Conservation (phyloP, 371 early-diverging fungal genomes). For the Batkoa obscura region DNA sequence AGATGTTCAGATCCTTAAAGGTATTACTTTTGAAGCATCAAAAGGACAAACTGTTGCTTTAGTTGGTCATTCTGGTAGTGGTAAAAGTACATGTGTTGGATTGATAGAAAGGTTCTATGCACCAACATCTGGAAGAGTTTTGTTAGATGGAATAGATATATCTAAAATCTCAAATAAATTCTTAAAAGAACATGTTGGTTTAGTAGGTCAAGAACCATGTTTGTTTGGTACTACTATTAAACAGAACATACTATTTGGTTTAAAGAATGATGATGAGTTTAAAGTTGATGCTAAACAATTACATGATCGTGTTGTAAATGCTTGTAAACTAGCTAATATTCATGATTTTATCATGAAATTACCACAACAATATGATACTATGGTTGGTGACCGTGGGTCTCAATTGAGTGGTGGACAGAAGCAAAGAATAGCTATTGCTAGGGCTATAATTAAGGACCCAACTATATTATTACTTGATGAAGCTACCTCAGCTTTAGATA, state of each 20-base stretch:
- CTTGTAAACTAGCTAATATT: conserved; percentile 42
- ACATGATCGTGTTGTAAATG: conserved; percentile 30
- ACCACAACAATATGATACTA: conserved; percentile 52
- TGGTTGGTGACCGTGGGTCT: conserved; percentile 36
- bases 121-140: conserved; percentile 31
- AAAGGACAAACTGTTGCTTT: conserved; percentile 38
- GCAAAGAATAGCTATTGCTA: conserved; percentile 46
- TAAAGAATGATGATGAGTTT: conserved; percentile 21
- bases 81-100: conserved; percentile 47
- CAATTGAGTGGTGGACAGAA: conserved; percentile 32
- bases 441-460: conserved; percentile 58
- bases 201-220: conserved; percentile 75
- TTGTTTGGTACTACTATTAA: conserved; percentile 57
- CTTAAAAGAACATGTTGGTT: conserved; percentile 47
- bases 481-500: conserved; percentile 69
- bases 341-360: conserved; percentile 52
- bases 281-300: conserved; percentile 11
- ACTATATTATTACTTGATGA: conserved; percentile 68
- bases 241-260: conserved; percentile 58
- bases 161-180: conserved; percentile 32
- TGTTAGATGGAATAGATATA: conserved; percentile 48
- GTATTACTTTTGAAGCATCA: conserved; percentile 43
- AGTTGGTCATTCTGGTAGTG: conserved; percentile 23
- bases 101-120: conserved; percentile 54
- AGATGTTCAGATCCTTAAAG: conserved; percentile 46